Conservation (phyloP, 306 rosid genomes). For the Gillenia trifoliata region DNA sequence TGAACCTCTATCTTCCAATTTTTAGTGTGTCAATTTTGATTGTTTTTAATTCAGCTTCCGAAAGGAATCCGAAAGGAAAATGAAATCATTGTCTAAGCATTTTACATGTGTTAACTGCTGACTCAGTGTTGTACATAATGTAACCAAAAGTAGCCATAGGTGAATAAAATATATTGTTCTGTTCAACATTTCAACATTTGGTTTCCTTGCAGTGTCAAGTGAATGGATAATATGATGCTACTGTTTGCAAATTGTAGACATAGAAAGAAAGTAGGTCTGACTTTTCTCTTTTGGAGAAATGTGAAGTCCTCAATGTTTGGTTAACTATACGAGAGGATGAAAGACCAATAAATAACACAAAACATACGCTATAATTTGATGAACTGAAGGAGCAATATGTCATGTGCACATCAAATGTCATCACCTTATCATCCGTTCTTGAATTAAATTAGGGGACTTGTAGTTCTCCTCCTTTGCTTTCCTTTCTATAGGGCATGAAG, state of each 20-base stretch:
- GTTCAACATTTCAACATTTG: not conserved
- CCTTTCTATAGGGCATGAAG: not conserved
- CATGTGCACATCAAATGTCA: not conserved
- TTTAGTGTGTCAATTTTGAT: not conserved
- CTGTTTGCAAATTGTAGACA: not conserved
- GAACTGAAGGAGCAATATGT: not conserved
- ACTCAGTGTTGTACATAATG: too few relatives aligned
- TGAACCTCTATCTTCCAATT: not conserved
- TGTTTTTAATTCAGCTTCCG: not conserved
- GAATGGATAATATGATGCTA: not conserved
- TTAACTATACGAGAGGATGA: not conserved
- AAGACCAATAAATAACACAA: not conserved
- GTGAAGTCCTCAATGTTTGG: not conserved
- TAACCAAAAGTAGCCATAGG: too few relatives aligned
- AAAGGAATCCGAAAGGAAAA: not conserved
- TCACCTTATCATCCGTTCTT: not conserved
- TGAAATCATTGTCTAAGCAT: not conserved
- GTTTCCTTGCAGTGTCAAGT: not conserved
- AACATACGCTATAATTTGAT: not conserved
- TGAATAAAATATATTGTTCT: not conserved
- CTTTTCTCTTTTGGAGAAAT: not conserved
- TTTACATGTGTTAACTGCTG: not conserved
- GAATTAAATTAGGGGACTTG: not conserved
- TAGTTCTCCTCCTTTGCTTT: not conserved
- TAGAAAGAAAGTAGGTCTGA: not conserved